Percentiles rank a stretch among this genome's conserved stretches.
These are phyloP conservation scores for Cordyceps militaris DNA, from an alignment of 2,329 filamentous ascomycete species.

Conservation along the genomic window DNA sequence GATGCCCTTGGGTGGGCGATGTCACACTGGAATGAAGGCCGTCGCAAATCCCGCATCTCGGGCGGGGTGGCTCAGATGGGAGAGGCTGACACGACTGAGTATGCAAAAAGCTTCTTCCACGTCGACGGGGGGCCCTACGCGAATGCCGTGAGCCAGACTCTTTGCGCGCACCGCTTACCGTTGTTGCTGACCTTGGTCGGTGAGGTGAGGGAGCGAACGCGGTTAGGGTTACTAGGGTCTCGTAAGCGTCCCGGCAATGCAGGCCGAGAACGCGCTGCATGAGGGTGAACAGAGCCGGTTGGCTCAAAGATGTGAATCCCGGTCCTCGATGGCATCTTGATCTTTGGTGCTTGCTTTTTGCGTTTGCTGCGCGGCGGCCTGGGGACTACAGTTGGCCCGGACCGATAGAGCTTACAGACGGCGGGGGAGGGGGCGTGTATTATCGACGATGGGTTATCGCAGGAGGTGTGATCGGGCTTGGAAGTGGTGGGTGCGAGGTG, in stretches of 20 bases:
- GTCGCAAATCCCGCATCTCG: not conserved
- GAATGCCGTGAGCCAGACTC: not conserved
- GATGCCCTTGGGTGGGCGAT: not conserved
- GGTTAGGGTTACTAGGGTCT: not conserved
- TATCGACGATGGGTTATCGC: not conserved
- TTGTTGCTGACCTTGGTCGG: not conserved
- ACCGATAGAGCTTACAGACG: not conserved
- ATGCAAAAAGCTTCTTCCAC: not conserved
- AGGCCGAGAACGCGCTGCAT: not conserved
- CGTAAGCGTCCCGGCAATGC: not conserved
- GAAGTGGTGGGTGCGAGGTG: too few relatives aligned
- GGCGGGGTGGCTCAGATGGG: constrained; percentile 3
- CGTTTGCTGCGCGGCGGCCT: not conserved
- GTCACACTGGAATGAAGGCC: not conserved
- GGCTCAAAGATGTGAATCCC: not conserved
- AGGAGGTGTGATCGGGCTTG: not conserved
- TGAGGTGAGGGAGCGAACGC: not conserved
- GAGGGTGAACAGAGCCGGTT: not conserved
- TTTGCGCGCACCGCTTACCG: not conserved
- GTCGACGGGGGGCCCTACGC: not conserved
- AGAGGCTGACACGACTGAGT: constrained; percentile 1
- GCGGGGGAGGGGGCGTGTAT: not conserved
- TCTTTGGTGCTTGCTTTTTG: not conserved
- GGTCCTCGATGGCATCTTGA: not conserved
- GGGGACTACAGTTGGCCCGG: not conserved